Conservation (phyloP, 176 grass and related monocot genomes). For the Eleusine coracana region DNA sequence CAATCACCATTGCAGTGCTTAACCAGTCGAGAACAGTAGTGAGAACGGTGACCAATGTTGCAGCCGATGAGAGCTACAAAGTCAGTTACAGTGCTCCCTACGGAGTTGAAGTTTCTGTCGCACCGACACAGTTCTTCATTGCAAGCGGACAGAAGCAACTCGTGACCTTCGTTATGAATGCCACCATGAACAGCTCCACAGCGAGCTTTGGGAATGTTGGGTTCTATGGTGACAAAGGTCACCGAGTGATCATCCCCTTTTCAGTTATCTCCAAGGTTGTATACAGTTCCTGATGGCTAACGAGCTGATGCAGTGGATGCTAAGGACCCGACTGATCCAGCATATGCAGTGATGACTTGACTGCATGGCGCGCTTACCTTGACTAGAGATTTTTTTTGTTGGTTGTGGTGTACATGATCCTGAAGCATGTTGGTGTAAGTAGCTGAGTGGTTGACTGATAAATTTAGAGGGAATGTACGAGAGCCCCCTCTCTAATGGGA, state of each 20-base stretch:
- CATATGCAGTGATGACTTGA: slow-evolving; percentile 34
- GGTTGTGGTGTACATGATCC: slow-evolving; percentile 40
- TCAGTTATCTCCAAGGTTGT: slow-evolving; percentile 75
- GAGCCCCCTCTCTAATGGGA: neutral
- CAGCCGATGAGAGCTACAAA: slow-evolving; percentile 63
- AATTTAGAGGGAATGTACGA: slow-evolving; percentile 42
- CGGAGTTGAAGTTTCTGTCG: slow-evolving; percentile 52
- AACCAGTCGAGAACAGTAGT: slow-evolving; percentile 63
- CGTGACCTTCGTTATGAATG: slow-evolving; percentile 67
- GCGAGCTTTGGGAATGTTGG: slow-evolving; percentile 78
- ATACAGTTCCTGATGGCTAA: slow-evolving; percentile 44
- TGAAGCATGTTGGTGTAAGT: slow-evolving; percentile 53
- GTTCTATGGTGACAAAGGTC: slow-evolving; percentile 78
- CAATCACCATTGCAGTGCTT: slow-evolving; percentile 78
- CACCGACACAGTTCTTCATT: slow-evolving; percentile 60
- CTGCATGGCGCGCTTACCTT: slow-evolving; percentile 40
- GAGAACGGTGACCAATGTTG: slow-evolving; percentile 72
- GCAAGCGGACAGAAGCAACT: slow-evolving; percentile 65
- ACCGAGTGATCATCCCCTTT: slow-evolving; percentile 63
- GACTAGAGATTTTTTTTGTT: slow-evolving; percentile 38
- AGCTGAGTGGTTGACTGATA: slow-evolving; percentile 38
- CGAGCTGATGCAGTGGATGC: slow-evolving; percentile 8
- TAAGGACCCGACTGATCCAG: slow-evolving; percentile 34
- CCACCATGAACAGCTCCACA: slow-evolving; percentile 59
- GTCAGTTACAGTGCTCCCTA: slow-evolving; percentile 68